Evolutionary conservation across 1,139 yeast species (phyloP), one percentile per base, ranked within the genome.

Genomic region (Yamadazyma pseudoaaseri): DNA sequence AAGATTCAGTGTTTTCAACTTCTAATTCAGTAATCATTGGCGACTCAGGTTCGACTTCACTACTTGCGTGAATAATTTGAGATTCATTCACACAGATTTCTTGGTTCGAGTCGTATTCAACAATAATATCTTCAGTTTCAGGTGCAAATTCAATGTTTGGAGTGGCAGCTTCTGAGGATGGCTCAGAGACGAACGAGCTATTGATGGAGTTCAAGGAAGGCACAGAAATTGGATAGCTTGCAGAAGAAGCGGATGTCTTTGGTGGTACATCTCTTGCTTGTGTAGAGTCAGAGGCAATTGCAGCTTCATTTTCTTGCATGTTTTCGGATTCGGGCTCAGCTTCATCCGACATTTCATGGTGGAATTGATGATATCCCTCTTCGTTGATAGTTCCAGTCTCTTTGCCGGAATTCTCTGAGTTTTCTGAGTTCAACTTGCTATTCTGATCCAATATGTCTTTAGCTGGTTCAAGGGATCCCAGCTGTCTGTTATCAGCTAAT

Each of bases 101-200:
- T 2, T 23, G 39, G 16, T 32, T 29, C 4, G 36, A 36, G n/a
- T 27, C 38, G 20, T 42, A 41, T 27, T 42, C 45, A 5, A 41
- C 26, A 6, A 32, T 5, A 13, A 10, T 10, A 9, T 16, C 10
- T 8, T 27, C 22, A 11, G 6, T 8, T 20, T 28, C 31, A 8
- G 6, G 12, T 13, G 20, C 17, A 9, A 20, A 18, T 20, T 16
- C 21, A n/a, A 14, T 12, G 3, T 26, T 21, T 16, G 10, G 11
- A 3, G n/a, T 10, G 4, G 24, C 5, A 14, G n/a, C 4, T 9
- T 11, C 29, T 4, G 22, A 4, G 5, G 28, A 9, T 6, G 29
- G 17, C 11, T 30, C 25, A 8, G 15, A 9, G n/a, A 27, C 8
- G 22, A 17, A 17, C 4, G 35, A 32, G 17, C 30, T 16, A 16